Conservation (phyloP, 331 rosid genomes). For the Malus hybrid region DNA sequence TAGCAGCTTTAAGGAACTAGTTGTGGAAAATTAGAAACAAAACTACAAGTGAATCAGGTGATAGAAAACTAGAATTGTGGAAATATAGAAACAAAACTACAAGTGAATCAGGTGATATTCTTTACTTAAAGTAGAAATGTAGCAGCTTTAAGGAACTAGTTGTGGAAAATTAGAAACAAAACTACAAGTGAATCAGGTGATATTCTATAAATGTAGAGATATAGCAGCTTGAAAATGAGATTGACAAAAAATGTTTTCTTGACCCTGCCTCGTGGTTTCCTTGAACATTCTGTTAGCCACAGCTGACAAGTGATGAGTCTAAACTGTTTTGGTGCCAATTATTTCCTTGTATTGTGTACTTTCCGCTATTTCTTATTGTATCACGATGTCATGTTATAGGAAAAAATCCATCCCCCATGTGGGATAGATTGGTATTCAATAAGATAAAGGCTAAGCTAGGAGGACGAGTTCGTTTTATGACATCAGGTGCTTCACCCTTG, state of each 20-base stretch:
- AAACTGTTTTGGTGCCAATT: not conserved
- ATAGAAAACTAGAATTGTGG: not conserved
- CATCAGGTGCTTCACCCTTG: constrained; percentile 96
- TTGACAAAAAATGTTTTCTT: not conserved
- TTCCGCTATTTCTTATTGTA: not conserved
- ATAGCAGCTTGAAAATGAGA: not conserved
- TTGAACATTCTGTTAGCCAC: not conserved
- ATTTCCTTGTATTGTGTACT: not conserved
- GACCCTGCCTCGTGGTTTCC: not conserved
- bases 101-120: not conserved
- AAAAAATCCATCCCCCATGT: constrained; percentile 77
- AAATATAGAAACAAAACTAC: not conserved
- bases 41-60: not conserved
- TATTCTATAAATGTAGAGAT: not conserved
- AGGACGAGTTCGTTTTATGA: constrained; percentile 87
- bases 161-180: not conserved
- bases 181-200: not conserved
- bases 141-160: not conserved
- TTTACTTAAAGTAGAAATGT: not conserved
- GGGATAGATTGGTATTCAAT: constrained; percentile 95
- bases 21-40: not conserved
- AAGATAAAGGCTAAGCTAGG: constrained; percentile 93
- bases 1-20: not conserved
- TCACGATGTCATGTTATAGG: constrained; percentile 40
- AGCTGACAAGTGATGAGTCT: not conserved